Evolutionary conservation across 139 green algal genomes (phyloP).

Genomic region (Monoraphidium neglectum): DNA sequence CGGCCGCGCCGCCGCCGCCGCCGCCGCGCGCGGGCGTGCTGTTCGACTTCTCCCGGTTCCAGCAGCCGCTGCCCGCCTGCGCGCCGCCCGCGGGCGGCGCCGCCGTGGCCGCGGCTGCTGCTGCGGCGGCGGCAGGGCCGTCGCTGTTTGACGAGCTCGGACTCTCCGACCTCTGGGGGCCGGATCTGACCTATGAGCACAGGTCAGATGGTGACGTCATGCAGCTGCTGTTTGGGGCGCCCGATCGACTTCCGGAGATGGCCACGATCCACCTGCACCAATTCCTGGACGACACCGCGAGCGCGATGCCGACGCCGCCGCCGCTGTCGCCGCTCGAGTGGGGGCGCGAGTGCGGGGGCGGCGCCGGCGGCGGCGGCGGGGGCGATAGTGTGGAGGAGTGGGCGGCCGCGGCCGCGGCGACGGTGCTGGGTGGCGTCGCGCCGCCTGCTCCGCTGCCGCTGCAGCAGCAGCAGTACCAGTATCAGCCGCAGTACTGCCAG

Average conservation of each 20-base stretch:
- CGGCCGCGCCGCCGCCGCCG: neutral
- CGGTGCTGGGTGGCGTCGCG: too few species aligned
- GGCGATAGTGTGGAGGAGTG: too few species aligned
- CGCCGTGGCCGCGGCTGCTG: too few species aligned
- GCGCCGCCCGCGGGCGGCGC: too few species aligned
- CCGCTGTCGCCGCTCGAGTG: neutral
- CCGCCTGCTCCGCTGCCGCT: too few species aligned
- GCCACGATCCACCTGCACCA: slow-evolving; percentile 51
- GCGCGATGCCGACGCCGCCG: slow-evolving; percentile 1
- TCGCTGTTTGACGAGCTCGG: too few species aligned
- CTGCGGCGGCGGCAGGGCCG: too few species aligned
- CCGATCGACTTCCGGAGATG: slow-evolving; percentile 53
- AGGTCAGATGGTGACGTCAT: slow-evolving; percentile 52
- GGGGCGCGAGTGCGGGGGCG: neutral
- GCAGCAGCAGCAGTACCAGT: too few species aligned
- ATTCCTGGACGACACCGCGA: slow-evolving; percentile 28
- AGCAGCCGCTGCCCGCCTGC: slow-evolving; percentile 35
- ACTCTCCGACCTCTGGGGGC: slow-evolving; percentile 25
- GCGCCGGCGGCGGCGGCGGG: neutral
- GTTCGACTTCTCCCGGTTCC: slow-evolving; percentile 59
- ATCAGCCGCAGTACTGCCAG: too few species aligned
- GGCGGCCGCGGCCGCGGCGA: too few species aligned
- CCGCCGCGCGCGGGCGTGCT: slow-evolving; percentile 22
- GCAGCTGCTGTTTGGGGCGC: slow-evolving; percentile 57
- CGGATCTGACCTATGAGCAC: slow-evolving; percentile 36